Evolutionary conservation across 345 rosid genomes (phyloP).

Genomic region (Eucalyptus erythrocorys): DNA sequence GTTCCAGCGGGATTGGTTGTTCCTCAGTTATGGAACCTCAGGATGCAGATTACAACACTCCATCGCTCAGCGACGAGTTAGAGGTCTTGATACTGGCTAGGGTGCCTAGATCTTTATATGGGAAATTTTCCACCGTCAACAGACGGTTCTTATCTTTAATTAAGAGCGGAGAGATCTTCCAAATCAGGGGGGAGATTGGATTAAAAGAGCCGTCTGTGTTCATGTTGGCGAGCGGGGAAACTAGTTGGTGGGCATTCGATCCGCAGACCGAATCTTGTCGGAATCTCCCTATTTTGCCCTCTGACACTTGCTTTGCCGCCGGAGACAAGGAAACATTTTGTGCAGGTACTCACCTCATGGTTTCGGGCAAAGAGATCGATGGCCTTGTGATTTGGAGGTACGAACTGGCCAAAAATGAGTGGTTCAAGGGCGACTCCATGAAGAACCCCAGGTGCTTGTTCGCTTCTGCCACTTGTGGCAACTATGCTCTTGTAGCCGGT

Average conservation of each 20-base stretch:
- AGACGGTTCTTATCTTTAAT: constrained; percentile 35
- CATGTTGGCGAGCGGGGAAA: constrained; percentile 59
- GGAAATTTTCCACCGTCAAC: constrained; percentile 50
- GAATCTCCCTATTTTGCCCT: constrained; percentile 57
- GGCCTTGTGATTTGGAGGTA: constrained; percentile 67
- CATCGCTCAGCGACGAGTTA: constrained; percentile 55
- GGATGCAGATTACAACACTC: constrained; percentile 93
- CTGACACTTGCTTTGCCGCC: constrained; percentile 39
- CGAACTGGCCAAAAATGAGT: constrained; percentile 49
- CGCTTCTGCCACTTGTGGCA: constrained; percentile 65
- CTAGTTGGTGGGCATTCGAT: constrained; percentile 65
- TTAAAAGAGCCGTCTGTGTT: constrained; percentile 61
- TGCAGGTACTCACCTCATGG: constrained; percentile 73
- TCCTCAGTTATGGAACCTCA: constrained; percentile 41
- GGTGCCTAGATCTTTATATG: constrained; percentile 56
- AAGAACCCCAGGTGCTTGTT: constrained; percentile 58
- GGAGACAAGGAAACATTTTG: constrained; percentile 81
- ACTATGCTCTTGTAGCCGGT: constrained; percentile 63
- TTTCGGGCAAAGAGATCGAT: constrained; percentile 47
- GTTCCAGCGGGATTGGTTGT: constrained; percentile 6
- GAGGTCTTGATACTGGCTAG: constrained; percentile 68
- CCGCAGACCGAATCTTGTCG: constrained; percentile 25
- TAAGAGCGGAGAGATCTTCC: constrained; percentile 62
- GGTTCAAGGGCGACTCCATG: constrained; percentile 79
- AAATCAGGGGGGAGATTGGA: constrained; percentile 47